Evolutionary conservation across 345 rosid species (phyloP), one percentile per base, ranked within the genome.

Genomic region (Eucalyptus cladocalyx): DNA sequence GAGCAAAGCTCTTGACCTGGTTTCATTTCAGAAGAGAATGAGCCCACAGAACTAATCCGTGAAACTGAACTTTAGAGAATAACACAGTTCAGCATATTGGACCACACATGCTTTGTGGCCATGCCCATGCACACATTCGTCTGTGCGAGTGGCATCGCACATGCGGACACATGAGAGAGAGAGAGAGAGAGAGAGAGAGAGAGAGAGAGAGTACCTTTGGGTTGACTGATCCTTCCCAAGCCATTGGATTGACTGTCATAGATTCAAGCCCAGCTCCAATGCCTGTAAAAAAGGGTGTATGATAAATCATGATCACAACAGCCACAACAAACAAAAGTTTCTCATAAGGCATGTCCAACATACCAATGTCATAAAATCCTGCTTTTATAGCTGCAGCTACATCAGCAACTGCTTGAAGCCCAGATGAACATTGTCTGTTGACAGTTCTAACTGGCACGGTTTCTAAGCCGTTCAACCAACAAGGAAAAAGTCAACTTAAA

Each of bases 371-470:
- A 93, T 97, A 97, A 91, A 97, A 97, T 17, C 99, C 99, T 15
- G 99, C 99, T 94, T 94, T 97, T 51, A 97, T 97, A 69, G 99
- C 97, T 45, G 99, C 99, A 86, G 97, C 98, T 51, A 97, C 99
- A 91, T 97, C 99, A 87, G 99, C 99, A 91, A 97, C 99, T n/a
- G 99, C 99, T 93, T 97, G 99, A 92, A 97, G 99, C 81, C 99
- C 99, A 67, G 99, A 97, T 8, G 99, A 93, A 90, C 99, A 97
- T 90, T 96, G 99, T 90, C 99, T 93, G 91, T 97, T 97, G 90
- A 97, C 99, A 53, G 97, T 97, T 92, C 98, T 94, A 89, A 97
- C 19, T 3, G 99, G 97, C 87, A 97, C 98, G 34, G 98, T 97
- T 86, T 97, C 99, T 97, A 94, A 47, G 87, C 24, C 32, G 87